phyloP scores from a whole-genome alignment of 2,329 filamentous ascomycete genomes.

The Tolypocladium tropicale region DNA sequence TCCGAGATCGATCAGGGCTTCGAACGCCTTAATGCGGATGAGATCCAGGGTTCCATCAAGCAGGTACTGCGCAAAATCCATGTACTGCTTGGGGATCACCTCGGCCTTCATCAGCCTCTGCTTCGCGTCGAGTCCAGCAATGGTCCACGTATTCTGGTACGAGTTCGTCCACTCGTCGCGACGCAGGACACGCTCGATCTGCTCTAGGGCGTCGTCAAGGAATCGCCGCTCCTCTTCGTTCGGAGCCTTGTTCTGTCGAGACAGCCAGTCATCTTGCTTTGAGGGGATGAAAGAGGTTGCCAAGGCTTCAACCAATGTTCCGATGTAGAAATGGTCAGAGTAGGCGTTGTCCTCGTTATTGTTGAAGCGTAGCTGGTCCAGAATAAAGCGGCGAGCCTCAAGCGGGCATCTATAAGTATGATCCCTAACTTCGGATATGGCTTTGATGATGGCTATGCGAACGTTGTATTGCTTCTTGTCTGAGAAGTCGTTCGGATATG shows the following conservation, averaged over 20 bases:
- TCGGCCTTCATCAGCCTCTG: slow-evolving; percentile 53
- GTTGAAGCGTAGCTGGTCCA: slow-evolving; percentile 86
- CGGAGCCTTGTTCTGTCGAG: slow-evolving; percentile 33
- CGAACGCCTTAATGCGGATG: slow-evolving; percentile 56
- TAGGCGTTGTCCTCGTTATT: slow-evolving; percentile 86
- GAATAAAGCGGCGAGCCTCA: slow-evolving; percentile 70
- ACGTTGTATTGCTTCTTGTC: slow-evolving; percentile 79
- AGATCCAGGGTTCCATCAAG: slow-evolving; percentile 53
- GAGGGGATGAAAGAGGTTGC: slow-evolving; percentile 47
- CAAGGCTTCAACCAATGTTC: slow-evolving; percentile 59
- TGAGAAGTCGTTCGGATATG: slow-evolving; percentile 81
- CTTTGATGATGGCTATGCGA: slow-evolving; percentile 71
- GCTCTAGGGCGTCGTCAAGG: slow-evolving; percentile 43
- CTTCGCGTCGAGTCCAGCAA: slow-evolving; percentile 51
- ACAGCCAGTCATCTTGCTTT: slow-evolving; percentile 32
- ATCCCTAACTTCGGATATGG: slow-evolving; percentile 70
- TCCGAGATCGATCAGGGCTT: slow-evolving; percentile 54
- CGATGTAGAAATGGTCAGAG: slow-evolving; percentile 84
- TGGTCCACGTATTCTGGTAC: slow-evolving; percentile 58
- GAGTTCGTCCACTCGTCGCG: slow-evolving; percentile 61
- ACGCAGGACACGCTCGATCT: slow-evolving; percentile 56
- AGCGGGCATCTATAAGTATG: slow-evolving; percentile 64
- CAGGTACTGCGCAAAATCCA: slow-evolving; percentile 53
- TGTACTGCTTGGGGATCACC: slow-evolving; percentile 41
- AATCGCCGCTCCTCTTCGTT: slow-evolving; percentile 37